Base-by-base conservation (phyloP, 73 alveolate genomes). In the Paramecium caudatum region DNA sequence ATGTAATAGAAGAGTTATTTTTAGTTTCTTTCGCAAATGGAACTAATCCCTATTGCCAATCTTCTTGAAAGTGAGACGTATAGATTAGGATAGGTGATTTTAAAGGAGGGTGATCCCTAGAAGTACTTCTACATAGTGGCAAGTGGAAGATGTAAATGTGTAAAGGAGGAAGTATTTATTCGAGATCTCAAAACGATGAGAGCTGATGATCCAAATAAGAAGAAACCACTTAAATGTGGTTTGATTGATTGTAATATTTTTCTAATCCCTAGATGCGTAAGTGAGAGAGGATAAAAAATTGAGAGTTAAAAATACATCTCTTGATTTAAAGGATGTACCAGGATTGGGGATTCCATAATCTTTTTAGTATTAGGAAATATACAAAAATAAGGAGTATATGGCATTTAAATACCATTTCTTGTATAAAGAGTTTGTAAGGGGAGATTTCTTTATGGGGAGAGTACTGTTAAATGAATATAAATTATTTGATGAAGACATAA, bases 401-500 rank as follows among this genome's bases (percentile, higher is more conserved):
- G 88, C 88, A 41, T 74, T 74, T 25, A 65, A 65, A 74, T 74
- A 41, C 10, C 88, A 74, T 41, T 74, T 74, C 15, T 68, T 47
- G 10, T 86, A 62, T 63, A 50, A 32, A 9, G 62, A 49, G 17
- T 86, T 86, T 43, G 93, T 86, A 45, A 86, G 93, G 65, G 93
- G 93, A 3, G 93, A 86, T 43, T 86, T 86, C 61, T 86, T 86
- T 78, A 62, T 86, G 82, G 93, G 93, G 2, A 70, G 93, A 62
- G 93, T 78, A 7, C 30, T 86, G 5, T 43, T 86, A 17, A 19
- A 43, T 34, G 93, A 86, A 62, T 86, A 86, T 63, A 86, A 86
- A 13, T 70, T 63, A 63, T 70, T 62, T 63, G 90, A 70, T 55
- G 93, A 70, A 21, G 93, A 70, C 1, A 78, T 62, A 3, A 55